Evolutionary conservation across 2,329 filamentous ascomycete genomes (phyloP), one percentile per base, ranked within the genome.

Genomic region (Botryotinia globosa): DNA sequence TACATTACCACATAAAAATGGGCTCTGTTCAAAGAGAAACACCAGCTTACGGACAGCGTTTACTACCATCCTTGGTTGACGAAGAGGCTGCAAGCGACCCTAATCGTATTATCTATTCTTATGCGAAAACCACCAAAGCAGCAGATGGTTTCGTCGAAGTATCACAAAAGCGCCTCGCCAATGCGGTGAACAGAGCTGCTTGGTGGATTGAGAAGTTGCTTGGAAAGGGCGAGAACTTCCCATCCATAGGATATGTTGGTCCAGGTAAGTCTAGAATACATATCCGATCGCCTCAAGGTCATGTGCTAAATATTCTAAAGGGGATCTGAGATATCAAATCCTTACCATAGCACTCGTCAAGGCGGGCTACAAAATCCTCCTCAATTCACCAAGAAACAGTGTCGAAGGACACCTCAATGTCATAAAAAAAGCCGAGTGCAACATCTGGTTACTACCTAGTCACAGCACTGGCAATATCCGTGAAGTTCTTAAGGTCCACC

Each of bases 151-250:
- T 75, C 37, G 56, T 66, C 16, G 45, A 74, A 5, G 71, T 78
- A 45, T 73, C 76, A 51, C 68, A 54, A 45, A 56, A 61, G n/a
- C 54, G 71, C 44, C 58, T 78, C 61, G 73, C 77, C 56, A 73
- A 76, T 34, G 75, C 75, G 8, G 51, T 77, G 7, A 73, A 78
- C 71, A 63, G 64, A 62, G 70, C 71, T 18, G 75, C 77, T 48
- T 74, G 74, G 72, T 76, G 70, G 69, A 39, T 78, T 12, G 42
- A 71, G 18, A 59, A 68, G 10, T 69, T 22, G 39, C 51, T 72
- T 32, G 82, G 81, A 3, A 71, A 73, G 34, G 68, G 73, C 39
- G 54, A 65, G 29, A 72, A 58, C 51, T 72, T 72, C n/a, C 63
- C 64, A 44, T 59, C 70, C 18, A n/a, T 72, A 37, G 70, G 70